Base-by-base conservation (phyloP, 2,329 filamentous ascomycete genomes). In the Hymenoscyphus fraxineus region DNA sequence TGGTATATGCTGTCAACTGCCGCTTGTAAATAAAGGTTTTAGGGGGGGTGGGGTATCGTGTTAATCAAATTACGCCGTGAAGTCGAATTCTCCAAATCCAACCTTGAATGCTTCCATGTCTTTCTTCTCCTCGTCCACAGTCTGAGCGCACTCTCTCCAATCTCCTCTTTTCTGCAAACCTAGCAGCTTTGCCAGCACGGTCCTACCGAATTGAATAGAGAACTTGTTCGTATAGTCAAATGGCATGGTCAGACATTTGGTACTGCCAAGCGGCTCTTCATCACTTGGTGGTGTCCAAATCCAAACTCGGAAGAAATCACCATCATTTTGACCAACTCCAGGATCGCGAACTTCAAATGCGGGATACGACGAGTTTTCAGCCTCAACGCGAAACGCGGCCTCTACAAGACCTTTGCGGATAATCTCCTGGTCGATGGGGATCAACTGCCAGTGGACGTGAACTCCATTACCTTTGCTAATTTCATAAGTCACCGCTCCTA, bases 401-500 rank as follows among this genome's bases (percentile, higher is more conserved):
- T 97, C 92, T 0, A 96, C 91, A 1, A 96, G 81, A 0, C 91
- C 90, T 58, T 87, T 86, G 22, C 78, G 80, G 60, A 97, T 84
- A 56, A 92, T 79, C 10, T 89, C 82, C 0, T 84, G 80, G 0
- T 90, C 85, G 0, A 96, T 81, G 0, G 95, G 92, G 38, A 98
- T 80, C 70, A 96, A 90, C 77, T 99, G 96, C 95, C 93, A 97
- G 74, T 98, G 94, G 1, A 89, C 83, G 75, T 99, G 95, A 63
- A 98, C 88, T 62, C 95, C 92, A 60, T 85, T 85, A 4, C 82
- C 82, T 60, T 93, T 88, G 74, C 88, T 94, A 72, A 99, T 93
- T 78, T 98, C 95, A 87, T 92, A 99, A 0, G 92, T 95, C 1
- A 98, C 90, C 2, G 88, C 85, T 16, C 94, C 95, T 0, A 97